Base-by-base conservation (phyloP, 352 stramenopile genomes). In the Pythium folliculosum region DNA sequence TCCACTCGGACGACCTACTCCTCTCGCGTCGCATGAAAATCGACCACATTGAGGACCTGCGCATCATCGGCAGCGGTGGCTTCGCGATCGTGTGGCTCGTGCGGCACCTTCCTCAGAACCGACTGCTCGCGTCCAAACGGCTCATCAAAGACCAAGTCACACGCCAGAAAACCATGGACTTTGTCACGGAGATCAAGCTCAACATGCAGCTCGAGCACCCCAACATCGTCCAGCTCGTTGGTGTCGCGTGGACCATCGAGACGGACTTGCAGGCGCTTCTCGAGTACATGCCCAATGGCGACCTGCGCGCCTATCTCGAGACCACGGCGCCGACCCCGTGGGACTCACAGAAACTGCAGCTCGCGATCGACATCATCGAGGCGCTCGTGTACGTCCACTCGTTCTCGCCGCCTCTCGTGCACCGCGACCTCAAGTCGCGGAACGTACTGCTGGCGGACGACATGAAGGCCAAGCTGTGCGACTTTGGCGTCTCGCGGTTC, bases 151-250 rank as follows among this genome's bases (percentile, higher is more conserved):
- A 87, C 54, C 74, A 88, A n/a, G 56, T 79, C 3, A 85, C 73
- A 80, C 71, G 69, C 5, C 63, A 78, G 21, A 65, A 70, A 8
- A 84, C 70, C 0, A 69, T 79, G 10, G 64, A 56, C 16, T 93
- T 95, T 19, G 62, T 89, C 16, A 69, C 65, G 9, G 87, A 94
- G 63, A 88, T 92, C 72, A 91, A 89, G 48, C 73, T 95, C 50
- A 73, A 86, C 2, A 67, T 77, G 0, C 63, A 66, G 27, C 71
- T 94, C 6, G 72, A 86, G 14, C 86, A 94, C 27, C 76, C 83
- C 10, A 79, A 76, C 32, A 82, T 95, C 63, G 72, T 95, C 5
- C 69, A 72, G 43, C 73, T 95, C 9, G 60, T 92, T 2, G 86
- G 86, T 5, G 82, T 80, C 6, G 87, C 84, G 2, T 94, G 83